These are phyloP conservation scores for Prototheca wickerhamii DNA, from an alignment of 163 green algal species.

Conservation along the genomic window DNA sequence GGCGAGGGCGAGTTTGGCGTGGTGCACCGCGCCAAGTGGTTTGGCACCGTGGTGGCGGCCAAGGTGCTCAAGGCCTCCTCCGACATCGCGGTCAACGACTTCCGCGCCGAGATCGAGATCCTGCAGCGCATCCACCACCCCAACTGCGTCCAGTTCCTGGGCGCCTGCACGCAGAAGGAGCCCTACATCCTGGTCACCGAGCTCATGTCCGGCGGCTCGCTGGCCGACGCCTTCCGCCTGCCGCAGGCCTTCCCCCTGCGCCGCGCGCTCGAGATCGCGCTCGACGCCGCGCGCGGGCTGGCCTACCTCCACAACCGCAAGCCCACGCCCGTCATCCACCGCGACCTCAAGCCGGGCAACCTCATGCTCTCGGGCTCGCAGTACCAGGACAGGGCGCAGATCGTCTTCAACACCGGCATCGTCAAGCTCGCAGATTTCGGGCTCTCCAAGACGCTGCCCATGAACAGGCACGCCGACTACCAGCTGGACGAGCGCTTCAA, in stretches of 20 bases:
- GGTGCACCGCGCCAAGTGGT: conserved; percentile 73
- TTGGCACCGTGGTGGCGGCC: conserved; percentile 65
- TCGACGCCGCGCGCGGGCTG: conserved; percentile 80
- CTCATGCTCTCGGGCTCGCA: conserved; percentile 76
- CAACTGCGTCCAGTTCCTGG: conserved; percentile 77
- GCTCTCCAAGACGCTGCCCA: conserved; percentile 70
- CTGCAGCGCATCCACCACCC: conserved; percentile 57
- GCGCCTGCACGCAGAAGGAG: conserved; percentile 74
- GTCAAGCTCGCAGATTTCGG: conserved; percentile 86
- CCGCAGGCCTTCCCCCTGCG: conserved; percentile 48
- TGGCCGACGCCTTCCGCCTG: conserved; percentile 66
- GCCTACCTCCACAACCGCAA: conserved; percentile 81
- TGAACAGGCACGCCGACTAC: conserved; percentile 51
- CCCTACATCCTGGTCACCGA: conserved; percentile 90
- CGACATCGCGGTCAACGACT: conserved; percentile 78
- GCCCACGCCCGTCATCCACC: conserved; percentile 65
- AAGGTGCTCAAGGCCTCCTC: conserved; percentile 77
- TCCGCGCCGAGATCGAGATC: conserved; percentile 80
- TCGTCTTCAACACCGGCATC: conserved; percentile 54
- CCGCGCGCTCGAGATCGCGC: conserved; percentile 69
- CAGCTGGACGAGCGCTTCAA: conserved; percentile 41
- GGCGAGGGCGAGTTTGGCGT: conserved; percentile 88
- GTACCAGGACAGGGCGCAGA: conserved; percentile 38
- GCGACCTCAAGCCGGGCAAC: conserved; percentile 89
- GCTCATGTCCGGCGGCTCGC: conserved; percentile 77